Evolutionary conservation across 1,139 yeast species (phyloP).

Genomic region (Yamadazyma friedrichii): DNA sequence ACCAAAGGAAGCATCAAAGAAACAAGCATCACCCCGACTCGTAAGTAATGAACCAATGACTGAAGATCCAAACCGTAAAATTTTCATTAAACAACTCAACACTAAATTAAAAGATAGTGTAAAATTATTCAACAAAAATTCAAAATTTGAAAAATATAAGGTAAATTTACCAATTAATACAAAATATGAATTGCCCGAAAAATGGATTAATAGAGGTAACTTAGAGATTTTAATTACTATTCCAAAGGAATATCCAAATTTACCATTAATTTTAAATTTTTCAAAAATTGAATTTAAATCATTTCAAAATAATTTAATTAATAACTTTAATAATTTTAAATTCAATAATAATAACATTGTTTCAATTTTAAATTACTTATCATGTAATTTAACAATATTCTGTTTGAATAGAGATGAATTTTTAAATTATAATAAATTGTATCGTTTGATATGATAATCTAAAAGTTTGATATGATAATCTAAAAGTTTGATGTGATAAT

Average conservation of each 20-base stretch:
- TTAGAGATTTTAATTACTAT: slow-evolving; percentile 22
- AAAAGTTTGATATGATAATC: no score
- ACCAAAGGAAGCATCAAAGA: slow-evolving; percentile 1
- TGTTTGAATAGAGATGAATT: slow-evolving; percentile 19
- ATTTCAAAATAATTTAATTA: slow-evolving; percentile 24
- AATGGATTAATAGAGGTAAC: slow-evolving; percentile 20
- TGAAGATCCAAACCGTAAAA: slow-evolving; percentile 17
- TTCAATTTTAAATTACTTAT: slow-evolving; percentile 27
- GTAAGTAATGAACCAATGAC: not conserved
- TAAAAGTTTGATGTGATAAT: no score
- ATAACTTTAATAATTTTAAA: slow-evolving; percentile 19
- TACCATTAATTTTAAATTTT: slow-evolving; percentile 7
- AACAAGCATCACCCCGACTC: not conserved
- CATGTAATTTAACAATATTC: slow-evolving; percentile 27
- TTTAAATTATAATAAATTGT: slow-evolving; percentile 9
- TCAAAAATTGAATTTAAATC: slow-evolving; percentile 15
- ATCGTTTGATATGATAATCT: not conserved
- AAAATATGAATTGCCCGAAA: slow-evolving; percentile 16
- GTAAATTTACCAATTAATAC: slow-evolving; percentile 20
- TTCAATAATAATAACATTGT: slow-evolving; percentile 21
- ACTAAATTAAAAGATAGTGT: slow-evolving; percentile 22
- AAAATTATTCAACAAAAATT: slow-evolving; percentile 27
- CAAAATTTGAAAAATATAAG: slow-evolving; percentile 22
- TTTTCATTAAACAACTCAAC: slow-evolving; percentile 22
- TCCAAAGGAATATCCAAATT: slow-evolving; percentile 23